Base-by-base conservation (phyloP, 164 flowering plant genomes). In the Stephania yunnanensis region DNA sequence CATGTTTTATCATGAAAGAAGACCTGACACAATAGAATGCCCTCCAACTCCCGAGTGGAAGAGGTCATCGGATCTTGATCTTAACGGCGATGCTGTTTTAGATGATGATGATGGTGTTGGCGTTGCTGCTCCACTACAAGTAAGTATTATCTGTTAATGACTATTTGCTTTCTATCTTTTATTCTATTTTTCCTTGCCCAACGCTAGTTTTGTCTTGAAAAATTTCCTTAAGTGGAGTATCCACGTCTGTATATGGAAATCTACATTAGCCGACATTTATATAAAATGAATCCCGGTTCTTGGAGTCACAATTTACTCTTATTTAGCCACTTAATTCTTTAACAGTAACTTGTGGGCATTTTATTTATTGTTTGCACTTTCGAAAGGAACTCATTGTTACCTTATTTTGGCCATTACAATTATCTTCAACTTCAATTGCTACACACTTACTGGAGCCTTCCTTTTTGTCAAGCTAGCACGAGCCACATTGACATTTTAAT, bases 41-140 rank as follows among this genome's bases (percentile, higher is more conserved):
- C 99, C 99, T 8, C 71, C 90, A 69, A 96, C 96, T 73, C 99
- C 98, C 4, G 99, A 96, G 81, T 96, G 99, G 99, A 96, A 96
- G 79, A 88, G 92, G 74, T 85, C 97, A 71, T 87, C 94, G 53
- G 99, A 90, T 30, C 84, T 95, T 81, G 99, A 96, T 87, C 93
- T 96, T 55, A 96, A 96, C 87, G 97, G 98, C 73, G 98, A 90
- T 84, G 97, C 94, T 50, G 75, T 86, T 46, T 91, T 91, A 20
- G 98, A 96, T 81, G 97, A 91, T 46, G 96, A 94, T 77, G 99
- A 92, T 81, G 99, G 91, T 85, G 97, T 90, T 68, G 85, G 75
- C 72, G 48, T 82, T 68, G 85, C 80, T 71, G 85, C 84, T 80
- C 86, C 91, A 78, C 30, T 76, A 76, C 82, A 82, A 69, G 98